phyloP scores from a whole-genome alignment of 2,329 filamentous ascomycete species.

The Ceratocystiopsis brevicomis region DNA sequence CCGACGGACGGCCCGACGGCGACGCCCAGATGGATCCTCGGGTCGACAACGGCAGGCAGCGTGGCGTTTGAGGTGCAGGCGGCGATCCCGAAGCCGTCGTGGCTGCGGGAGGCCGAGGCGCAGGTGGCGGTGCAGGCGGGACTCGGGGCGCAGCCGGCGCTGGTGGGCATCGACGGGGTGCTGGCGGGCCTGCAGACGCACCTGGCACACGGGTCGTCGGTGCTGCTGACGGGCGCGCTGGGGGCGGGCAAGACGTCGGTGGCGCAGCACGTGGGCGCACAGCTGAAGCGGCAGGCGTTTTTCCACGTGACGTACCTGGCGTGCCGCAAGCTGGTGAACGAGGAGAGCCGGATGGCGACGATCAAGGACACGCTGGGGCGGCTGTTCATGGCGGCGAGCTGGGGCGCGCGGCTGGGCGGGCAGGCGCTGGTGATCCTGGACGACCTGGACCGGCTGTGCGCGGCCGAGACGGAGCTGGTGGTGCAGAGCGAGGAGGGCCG shows the following conservation, averaged over 20 bases:
- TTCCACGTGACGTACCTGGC: slow-evolving; percentile 76
- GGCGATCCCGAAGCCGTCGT: slow-evolving; percentile 47
- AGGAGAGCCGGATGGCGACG: slow-evolving; percentile 73
- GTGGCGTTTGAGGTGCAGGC: slow-evolving; percentile 57
- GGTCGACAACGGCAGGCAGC: slow-evolving; percentile 46
- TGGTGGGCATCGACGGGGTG: slow-evolving; percentile 73
- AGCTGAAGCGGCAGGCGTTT: slow-evolving; percentile 50
- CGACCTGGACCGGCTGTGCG: slow-evolving; percentile 82
- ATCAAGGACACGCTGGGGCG: slow-evolving; percentile 78
- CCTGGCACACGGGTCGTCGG: slow-evolving; percentile 69
- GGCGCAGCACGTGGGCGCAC: slow-evolving; percentile 55
- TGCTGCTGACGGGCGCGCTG: slow-evolving; percentile 72
- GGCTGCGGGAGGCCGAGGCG: slow-evolving; percentile 19
- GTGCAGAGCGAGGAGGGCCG: slow-evolving; percentile 85
- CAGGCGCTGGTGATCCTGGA: slow-evolving; percentile 73
- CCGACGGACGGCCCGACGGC: slow-evolving; percentile 13
- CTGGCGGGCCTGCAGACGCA: slow-evolving; percentile 56
- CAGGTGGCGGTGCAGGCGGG: slow-evolving; percentile 22
- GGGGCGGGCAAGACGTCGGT: slow-evolving; percentile 81
- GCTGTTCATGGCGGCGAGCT: slow-evolving; percentile 74
- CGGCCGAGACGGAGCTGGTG: slow-evolving; percentile 83
- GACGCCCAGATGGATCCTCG: slow-evolving; percentile 50
- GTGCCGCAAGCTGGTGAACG: slow-evolving; percentile 71
- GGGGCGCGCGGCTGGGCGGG: slow-evolving; percentile 76
- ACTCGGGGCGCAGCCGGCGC: slow-evolving; percentile 12